Evolutionary conservation across 2,329 filamentous ascomycete genomes (phyloP).

Genomic region (Lecanicillium sp.): DNA sequence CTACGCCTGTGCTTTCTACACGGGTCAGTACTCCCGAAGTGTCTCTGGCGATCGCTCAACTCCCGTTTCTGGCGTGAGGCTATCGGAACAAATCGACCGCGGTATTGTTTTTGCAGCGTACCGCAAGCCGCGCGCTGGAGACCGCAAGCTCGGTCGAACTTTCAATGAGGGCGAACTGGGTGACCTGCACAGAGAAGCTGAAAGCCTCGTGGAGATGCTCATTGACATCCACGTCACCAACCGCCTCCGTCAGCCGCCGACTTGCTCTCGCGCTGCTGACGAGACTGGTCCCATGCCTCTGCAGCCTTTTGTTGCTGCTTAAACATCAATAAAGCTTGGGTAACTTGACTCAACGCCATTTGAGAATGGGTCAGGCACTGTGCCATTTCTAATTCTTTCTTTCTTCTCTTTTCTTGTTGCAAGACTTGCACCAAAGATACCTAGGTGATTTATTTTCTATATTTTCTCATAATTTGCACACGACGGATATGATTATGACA

Average conservation of each 20-base stretch:
- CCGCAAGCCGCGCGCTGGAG: slow-evolving; percentile 34
- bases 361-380: too few species aligned
- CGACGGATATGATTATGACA: slow-evolving; percentile 19
- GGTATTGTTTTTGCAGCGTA: slow-evolving; percentile 51
- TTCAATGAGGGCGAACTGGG: slow-evolving; percentile 33
- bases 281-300: slow-evolving; percentile 31
- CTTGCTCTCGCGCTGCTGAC: slow-evolving; percentile 18
- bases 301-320: slow-evolving; percentile 11
- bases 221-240: slow-evolving; percentile 38
- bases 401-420: slow-evolving; percentile 12
- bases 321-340: not conserved
- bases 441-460: slow-evolving; percentile 15
- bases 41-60: slow-evolving; percentile 16
- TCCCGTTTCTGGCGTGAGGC: slow-evolving; percentile 16
- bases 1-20: slow-evolving; percentile 46
- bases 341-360: too few species aligned
- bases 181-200: slow-evolving; percentile 39
- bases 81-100: slow-evolving; percentile 29
- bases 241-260: slow-evolving; percentile 22
- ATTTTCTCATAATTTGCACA: slow-evolving; percentile 10
- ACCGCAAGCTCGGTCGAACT: slow-evolving; percentile 24
- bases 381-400: slow-evolving; percentile 8
- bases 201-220: slow-evolving; percentile 43
- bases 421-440: slow-evolving; percentile 17
- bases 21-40: slow-evolving; percentile 25